Percentiles rank a stretch among this genome's conserved stretches.
These are phyloP conservation scores for Schwanniomyces vanrijiae DNA, from an alignment of 805 yeast species.

Conservation along the genomic window DNA sequence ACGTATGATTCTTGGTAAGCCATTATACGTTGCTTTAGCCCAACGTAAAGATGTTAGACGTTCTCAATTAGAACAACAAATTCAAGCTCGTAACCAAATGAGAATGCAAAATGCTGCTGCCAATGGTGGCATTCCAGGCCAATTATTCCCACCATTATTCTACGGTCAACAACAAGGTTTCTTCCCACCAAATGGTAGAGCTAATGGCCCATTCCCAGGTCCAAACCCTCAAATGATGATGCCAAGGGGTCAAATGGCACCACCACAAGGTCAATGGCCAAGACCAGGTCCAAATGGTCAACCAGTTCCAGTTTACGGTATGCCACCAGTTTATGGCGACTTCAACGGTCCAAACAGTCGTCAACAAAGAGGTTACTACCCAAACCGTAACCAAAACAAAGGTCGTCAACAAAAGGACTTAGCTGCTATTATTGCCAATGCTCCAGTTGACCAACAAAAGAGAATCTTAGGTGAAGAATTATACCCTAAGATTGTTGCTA, in stretches of 20 bases:
- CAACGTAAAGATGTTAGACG: conserved; percentile 98
- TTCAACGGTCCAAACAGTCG: conserved; percentile 48
- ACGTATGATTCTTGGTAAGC: conserved; percentile 92
- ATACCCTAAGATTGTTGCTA: conserved; percentile 86
- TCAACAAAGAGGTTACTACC: conserved; percentile 62
- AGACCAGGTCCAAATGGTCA: conserved; percentile 81
- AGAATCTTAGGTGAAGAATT: conserved; percentile 97
- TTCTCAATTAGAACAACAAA: conserved; percentile 94
- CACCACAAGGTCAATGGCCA: conserved; percentile 69
- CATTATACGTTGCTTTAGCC: conserved; percentile 96
- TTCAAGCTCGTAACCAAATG: conserved; percentile 97
- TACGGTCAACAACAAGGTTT: conserved; percentile 84
- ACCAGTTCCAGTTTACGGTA: conserved; percentile 79
- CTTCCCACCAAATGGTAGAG: conserved; percentile 82
- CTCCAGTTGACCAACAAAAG: conserved; percentile 91
- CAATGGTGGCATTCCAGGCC: conserved; percentile 81
- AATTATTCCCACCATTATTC: conserved; percentile 83
- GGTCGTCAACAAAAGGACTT: conserved; percentile 49
- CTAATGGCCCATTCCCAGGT: conserved; percentile 70
- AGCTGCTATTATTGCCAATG: conserved; percentile 60
- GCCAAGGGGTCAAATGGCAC: conserved; percentile 67
- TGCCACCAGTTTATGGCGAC: conserved; percentile 74
- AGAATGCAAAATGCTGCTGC: conserved; percentile 97
- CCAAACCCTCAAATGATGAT: conserved; percentile 81
- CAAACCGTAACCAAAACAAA: conserved; percentile 45